Conservation (phyloP, 1,284 basidiomycete genomes). For the Cryptococcus maquisensis region DNA sequence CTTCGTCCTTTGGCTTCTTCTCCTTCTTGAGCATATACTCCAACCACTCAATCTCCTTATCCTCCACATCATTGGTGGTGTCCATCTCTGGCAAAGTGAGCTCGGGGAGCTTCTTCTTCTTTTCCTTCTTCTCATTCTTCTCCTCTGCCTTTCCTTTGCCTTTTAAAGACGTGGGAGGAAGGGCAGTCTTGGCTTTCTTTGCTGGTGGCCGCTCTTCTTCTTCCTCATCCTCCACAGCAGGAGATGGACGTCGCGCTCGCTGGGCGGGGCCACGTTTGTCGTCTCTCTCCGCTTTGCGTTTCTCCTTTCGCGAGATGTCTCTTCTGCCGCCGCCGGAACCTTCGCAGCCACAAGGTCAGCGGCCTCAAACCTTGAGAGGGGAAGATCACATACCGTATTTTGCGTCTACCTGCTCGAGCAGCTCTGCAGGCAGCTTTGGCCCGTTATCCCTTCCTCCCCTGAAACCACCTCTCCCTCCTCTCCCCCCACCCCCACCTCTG, state of each 20-base stretch:
- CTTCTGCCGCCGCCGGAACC: conserved; percentile 1
- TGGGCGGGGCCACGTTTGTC: conserved; percentile 3
- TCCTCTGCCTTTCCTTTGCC: neutral
- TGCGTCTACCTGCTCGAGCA: conserved; percentile 36
- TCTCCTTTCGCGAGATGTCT: conserved; percentile 12
- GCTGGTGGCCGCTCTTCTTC: conserved; percentile 1
- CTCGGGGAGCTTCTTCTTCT: conserved; percentile 28
- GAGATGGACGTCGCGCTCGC: neutral
- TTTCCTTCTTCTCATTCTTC: conserved; percentile 6
- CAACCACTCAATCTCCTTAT: conserved; percentile 70
- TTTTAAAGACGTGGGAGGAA: neutral
- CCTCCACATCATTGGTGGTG: conserved; percentile 56
- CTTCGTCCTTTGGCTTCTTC: conserved; percentile 49
- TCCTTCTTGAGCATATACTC: conserved; percentile 62
- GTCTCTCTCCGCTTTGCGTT: conserved; percentile 12
- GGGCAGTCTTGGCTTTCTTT: neutral
- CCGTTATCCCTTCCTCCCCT: conserved; percentile 4
- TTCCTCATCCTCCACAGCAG: conserved; percentile 21
- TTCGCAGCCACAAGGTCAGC: neutral
- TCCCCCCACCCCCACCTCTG: conserved; percentile 2
- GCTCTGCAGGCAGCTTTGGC: conserved; percentile 35
- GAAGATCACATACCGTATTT: conserved; percentile 21
- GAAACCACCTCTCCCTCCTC: conserved; percentile 1
- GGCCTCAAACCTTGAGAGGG: neutral
- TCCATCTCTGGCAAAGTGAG: conserved; percentile 37